A percentile compares a stretch with the other conserved stretches of the same genome.
Evolutionary conservation across 2,329 filamentous ascomycete species (phyloP).

Genomic region (Eutypella sp.): DNA sequence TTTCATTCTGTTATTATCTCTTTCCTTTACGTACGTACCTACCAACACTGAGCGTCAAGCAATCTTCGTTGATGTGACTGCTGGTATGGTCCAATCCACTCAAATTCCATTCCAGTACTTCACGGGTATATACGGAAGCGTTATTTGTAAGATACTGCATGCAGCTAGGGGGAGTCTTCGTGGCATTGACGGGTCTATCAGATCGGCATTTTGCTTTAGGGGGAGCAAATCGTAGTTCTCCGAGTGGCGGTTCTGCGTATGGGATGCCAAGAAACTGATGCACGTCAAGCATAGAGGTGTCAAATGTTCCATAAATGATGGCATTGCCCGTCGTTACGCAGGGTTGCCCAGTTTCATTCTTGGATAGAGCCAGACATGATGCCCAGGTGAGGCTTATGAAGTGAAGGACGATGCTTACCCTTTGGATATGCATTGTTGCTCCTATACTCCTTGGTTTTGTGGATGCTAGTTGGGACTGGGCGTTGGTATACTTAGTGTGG

Average conservation of each 20-base stretch:
- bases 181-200: conserved; percentile 10
- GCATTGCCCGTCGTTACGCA: background rate
- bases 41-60: no score
- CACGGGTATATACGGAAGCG: conserved; percentile 7
- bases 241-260: conserved; percentile 23
- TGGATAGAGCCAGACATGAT: no score
- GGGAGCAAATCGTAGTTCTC: conserved; percentile 19
- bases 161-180: conserved; percentile 14
- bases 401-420: no score
- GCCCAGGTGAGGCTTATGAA: no score
- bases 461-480: no score
- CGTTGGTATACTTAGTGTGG: no score
- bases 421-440: no score
- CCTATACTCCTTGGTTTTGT: no score
- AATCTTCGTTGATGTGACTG: conserved; percentile 4
- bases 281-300: conserved; percentile 4
- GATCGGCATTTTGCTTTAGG: conserved; percentile 13
- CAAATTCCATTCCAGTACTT: conserved; percentile 19
- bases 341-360: background rate
- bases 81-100: conserved; percentile 16
- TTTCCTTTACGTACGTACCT: no score
- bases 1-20: no score
- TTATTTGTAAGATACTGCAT: conserved; percentile 12
- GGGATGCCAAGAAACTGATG: conserved; percentile 26
- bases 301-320: background rate